Percentiles rank a stretch among this genome's conserved stretches.
phyloP scores from a whole-genome alignment of 2,329 filamentous ascomycete genomes.

The Sporothrix inflata region DNA sequence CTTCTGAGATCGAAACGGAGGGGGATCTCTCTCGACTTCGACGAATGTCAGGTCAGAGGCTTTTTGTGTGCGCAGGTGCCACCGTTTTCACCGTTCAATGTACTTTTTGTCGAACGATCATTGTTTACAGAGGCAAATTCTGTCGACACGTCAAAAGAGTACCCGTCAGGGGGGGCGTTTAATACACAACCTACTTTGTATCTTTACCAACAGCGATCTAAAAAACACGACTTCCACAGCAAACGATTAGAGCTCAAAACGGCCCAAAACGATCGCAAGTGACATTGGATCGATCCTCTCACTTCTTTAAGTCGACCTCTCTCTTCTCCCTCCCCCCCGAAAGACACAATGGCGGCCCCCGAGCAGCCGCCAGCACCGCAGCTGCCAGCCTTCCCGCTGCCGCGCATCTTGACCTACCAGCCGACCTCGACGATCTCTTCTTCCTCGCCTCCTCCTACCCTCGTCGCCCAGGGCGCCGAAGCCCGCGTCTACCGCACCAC shows the following conservation, averaged over 20 bases:
- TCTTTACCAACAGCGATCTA: neutral
- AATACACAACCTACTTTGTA: too few species aligned
- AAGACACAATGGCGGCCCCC: conserved; percentile 12
- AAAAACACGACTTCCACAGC: neutral
- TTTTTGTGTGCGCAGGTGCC: too few species aligned
- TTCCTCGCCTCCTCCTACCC: conserved; percentile 56
- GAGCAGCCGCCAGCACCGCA: conserved; percentile 27
- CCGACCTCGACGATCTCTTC: neutral
- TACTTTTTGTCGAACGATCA: too few species aligned
- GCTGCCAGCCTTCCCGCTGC: conserved; percentile 43
- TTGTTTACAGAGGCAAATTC: too few species aligned
- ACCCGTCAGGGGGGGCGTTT: too few species aligned
- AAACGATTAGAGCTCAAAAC: neutral
- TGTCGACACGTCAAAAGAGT: too few species aligned
- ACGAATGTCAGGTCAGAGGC: too few species aligned
- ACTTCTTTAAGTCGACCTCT: too few species aligned
- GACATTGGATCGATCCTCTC: neutral
- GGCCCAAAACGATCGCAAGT: neutral
- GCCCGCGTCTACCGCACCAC: conserved; percentile 87
- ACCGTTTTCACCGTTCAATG: too few species aligned
- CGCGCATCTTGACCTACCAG: conserved; percentile 61
- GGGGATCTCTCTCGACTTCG: too few species aligned
- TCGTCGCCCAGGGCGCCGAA: conserved; percentile 94
- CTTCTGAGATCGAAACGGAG: too few species aligned
- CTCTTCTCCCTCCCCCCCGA: neutral